A percentile compares a stretch with the other conserved stretches of the same genome.
phyloP scores from a whole-genome alignment of 2,329 filamentous ascomycete species.

The Thyridium curvatum region DNA sequence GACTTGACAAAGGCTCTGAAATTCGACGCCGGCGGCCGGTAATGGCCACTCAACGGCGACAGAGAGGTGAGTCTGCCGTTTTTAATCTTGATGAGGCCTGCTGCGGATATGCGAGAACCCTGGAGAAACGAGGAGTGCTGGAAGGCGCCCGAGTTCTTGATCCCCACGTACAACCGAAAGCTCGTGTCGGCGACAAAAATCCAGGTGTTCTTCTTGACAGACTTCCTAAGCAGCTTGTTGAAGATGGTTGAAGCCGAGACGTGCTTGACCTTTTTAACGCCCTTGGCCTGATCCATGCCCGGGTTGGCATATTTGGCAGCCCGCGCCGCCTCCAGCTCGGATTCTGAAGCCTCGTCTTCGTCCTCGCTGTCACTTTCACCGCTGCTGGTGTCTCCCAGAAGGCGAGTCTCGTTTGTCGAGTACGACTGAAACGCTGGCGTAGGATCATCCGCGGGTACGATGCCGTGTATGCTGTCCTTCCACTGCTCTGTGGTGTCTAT shows the following conservation, averaged over 20 bases:
- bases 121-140: constrained; percentile 89
- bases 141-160: constrained; percentile 83
- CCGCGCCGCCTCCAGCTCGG: constrained; percentile 50
- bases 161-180: constrained; percentile 81
- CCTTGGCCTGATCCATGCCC: constrained; percentile 54
- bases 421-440: constrained; percentile 45
- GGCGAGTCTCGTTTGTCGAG: constrained; percentile 21
- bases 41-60: constrained; percentile 71
- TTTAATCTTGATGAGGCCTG: constrained; percentile 80
- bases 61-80: constrained; percentile 70
- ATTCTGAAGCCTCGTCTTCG: constrained; percentile 20
- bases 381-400: constrained; percentile 16
- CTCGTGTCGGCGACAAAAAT: constrained; percentile 87
- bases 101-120: constrained; percentile 73
- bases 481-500: constrained; percentile 72
- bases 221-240: constrained; percentile 71
- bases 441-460: constrained; percentile 56
- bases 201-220: constrained; percentile 84
- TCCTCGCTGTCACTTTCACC: constrained; percentile 7
- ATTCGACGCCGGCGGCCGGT: constrained; percentile 75
- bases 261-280: constrained; percentile 54
- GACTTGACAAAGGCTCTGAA: constrained; percentile 75
- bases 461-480: constrained; percentile 73
- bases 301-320: constrained; percentile 61
- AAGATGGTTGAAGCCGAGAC: constrained; percentile 65